Evolutionary conservation across 495 filamentous ascomycete genomes (phyloP), one percentile per base, ranked within the genome.

Genomic region (Glonium stellatum): DNA sequence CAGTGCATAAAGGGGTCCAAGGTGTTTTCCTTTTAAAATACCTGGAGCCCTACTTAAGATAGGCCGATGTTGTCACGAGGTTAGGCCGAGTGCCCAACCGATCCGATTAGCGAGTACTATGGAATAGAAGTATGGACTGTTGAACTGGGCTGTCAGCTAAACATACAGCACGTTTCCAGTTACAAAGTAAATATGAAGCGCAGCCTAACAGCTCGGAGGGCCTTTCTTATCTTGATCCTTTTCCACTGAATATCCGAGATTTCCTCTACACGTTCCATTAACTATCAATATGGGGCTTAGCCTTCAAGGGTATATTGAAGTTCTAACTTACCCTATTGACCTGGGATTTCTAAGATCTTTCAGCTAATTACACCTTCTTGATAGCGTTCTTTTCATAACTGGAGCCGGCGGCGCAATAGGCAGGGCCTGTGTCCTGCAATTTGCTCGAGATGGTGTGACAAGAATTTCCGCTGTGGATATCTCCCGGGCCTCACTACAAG

Each of bases 371-470:
- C 8, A 39, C 36, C 36, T 15, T 39, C 15, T 11, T 11, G 12
- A 1, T 21, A 50, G 47, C 21, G 47, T 50, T 21, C 47, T 50
- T 21, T 50, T 50, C 47, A 4, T 50, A 15, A 50, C 47, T 4
- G 47, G 47, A 5, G 47, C 47, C 1, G 47, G 47, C 11, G 47
- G 47, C 47, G 3, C 47, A 11, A 50, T 50, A 50, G 47, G 47
- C 47, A 50, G 11, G 23, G 47, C 47, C n/a, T 21, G n/a, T 2
- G n/a, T 50, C 47, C 21, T 50, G 11, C 47, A 50, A 50, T 50
- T 72, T 23, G 71, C 71, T n/a, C 57, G 42, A 27, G 39, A 72
- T 51, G 71, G 71, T n/a, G 58, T 71, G 53, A 64, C 53, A 19
- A 39, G 62, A n/a, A 60, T 73, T 13, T 65, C 67, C 19, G 22